Evolutionary conservation across 768 basidiomycete genomes (phyloP), one percentile per base, ranked within the genome.

Genomic region (Serendipita indica): DNA sequence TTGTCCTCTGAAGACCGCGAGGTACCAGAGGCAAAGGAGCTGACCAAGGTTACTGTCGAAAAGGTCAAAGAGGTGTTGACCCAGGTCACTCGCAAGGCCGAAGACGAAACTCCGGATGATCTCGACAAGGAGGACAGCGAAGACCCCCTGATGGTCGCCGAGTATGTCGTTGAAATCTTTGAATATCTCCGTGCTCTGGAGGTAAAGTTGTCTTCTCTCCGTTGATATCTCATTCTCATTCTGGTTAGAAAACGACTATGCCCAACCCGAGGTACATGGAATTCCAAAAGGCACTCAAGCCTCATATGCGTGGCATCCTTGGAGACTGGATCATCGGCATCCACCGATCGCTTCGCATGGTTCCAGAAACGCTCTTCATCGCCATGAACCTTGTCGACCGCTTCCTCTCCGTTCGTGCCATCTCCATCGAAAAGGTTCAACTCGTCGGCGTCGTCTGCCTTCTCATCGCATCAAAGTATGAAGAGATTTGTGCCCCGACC

Each of bases 131-230:
- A 93, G 20, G 93, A 97, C 68, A 80, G 74, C 57, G 90, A 92
- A 54, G 94, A 99, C 67, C 96, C 94, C 13, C 75, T 89, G 61
- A 97, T 97, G 93, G 93, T 96, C 63, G 86, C 84, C 72, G 90
- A 97, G 71, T 99, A 99, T 67, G 93, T 96, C 56, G 75, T 75
- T 25, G 96, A 98, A 60, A 92, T 98, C 62, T 93, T 92, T 73
- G 74, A 85, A 59, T 98, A 99, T 72, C 78, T 97, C 72, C 87
- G 84, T 68, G 72, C 79, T 61, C 75, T 83, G 60, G 91, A 97
- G 80, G 92, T 92, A 67, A 46, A 75, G 34, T 12, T 30, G 52
- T 37, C 62, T 30, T 57, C 62, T 45, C 35, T 60, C 52, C 27
- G 28, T 43, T 30, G 3, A 13, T 20, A 27, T 18, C 22, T 28